Evolutionary conservation across 164 flowering plant species (phyloP), one percentile per base, ranked within the genome.

Genomic region (Houttuynia cordata): DNA sequence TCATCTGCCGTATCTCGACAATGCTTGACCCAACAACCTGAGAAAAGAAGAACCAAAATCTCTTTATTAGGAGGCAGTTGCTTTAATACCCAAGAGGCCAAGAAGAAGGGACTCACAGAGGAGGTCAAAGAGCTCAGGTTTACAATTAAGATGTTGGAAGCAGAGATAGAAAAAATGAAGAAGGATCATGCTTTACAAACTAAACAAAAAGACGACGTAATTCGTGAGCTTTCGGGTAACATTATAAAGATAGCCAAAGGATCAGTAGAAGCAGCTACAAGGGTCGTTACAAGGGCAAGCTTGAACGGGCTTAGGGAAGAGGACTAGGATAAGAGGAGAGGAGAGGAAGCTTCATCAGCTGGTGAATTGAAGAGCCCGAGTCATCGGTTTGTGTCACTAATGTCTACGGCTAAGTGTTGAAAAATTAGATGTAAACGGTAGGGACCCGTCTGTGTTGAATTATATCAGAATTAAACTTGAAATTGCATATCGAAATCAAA

Each of bases 381-480:
- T 59, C 79, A 75, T 59, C 81, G 94, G 24, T 83, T 91, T 70
- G 51, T 47, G 19, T 88, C 96, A 23, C 97, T 94, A 51, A 81
- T 64, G n/a, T 83, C 87, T 20, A 75, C 83, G 20, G 85, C 91
- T 25, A 88, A 88, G n/a, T n/a, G n/a, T n/a, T n/a, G n/a, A n/a
- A n/a, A n/a, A n/a, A n/a, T n/a, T n/a, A n/a, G n/a, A n/a, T n/a
- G n/a, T n/a, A n/a, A n/a, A n/a, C n/a, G n/a, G n/a, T n/a, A n/a
- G n/a, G n/a, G n/a, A n/a, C n/a, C n/a, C n/a, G n/a, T n/a, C n/a
- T n/a, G n/a, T n/a, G n/a, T n/a, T n/a, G n/a, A n/a, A n/a, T n/a
- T n/a, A n/a, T n/a, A n/a, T n/a, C n/a, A n/a, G n/a, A n/a, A n/a
- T n/a, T n/a, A n/a, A n/a, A n/a, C n/a, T n/a, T n/a, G n/a, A n/a